These are phyloP conservation scores for Aspergillus thermomutatus DNA, from an alignment of 2,329 filamentous ascomycete genomes.

Conservation along the genomic window DNA sequence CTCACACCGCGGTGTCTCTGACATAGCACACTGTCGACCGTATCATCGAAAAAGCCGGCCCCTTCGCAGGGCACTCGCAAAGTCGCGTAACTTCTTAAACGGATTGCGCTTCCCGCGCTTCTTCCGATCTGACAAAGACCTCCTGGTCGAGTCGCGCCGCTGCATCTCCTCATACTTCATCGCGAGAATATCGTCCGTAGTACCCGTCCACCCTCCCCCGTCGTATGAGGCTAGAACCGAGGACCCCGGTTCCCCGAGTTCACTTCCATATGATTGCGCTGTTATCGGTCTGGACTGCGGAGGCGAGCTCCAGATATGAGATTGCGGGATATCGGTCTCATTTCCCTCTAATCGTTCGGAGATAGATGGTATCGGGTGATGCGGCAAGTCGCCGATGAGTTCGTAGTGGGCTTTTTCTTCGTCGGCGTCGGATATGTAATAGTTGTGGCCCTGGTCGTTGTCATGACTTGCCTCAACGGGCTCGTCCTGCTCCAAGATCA, in stretches of 20 bases:
- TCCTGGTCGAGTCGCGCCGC: background rate
- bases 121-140: background rate
- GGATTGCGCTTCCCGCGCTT: background rate
- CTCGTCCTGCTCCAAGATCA: slow-evolving; percentile 5
- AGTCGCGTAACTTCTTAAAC: background rate
- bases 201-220: slow-evolving; percentile 22
- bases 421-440: slow-evolving; percentile 5
- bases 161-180: background rate
- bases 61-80: background rate
- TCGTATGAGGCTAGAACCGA: slow-evolving; percentile 24
- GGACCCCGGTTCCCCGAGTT: slow-evolving; percentile 32
- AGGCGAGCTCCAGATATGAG: slow-evolving; percentile 6
- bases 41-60: background rate
- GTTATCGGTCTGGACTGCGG: slow-evolving; percentile 13
- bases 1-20: background rate
- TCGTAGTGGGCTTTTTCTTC: slow-evolving; percentile 17
- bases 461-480: background rate
- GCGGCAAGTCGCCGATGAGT: slow-evolving; percentile 19
- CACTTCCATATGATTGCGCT: slow-evolving; percentile 22
- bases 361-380: slow-evolving; percentile 25
- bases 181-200: slow-evolving; percentile 10
- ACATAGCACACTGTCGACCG: background rate
- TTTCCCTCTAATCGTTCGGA: slow-evolving; percentile 21
- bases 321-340: slow-evolving; percentile 12
- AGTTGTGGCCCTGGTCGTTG: background rate